A percentile compares a stretch with the other conserved stretches of the same genome.
These are phyloP conservation scores for Beauveria pseudobassiana DNA, from an alignment of 2,329 filamentous ascomycete genomes.

Conservation along the genomic window DNA sequence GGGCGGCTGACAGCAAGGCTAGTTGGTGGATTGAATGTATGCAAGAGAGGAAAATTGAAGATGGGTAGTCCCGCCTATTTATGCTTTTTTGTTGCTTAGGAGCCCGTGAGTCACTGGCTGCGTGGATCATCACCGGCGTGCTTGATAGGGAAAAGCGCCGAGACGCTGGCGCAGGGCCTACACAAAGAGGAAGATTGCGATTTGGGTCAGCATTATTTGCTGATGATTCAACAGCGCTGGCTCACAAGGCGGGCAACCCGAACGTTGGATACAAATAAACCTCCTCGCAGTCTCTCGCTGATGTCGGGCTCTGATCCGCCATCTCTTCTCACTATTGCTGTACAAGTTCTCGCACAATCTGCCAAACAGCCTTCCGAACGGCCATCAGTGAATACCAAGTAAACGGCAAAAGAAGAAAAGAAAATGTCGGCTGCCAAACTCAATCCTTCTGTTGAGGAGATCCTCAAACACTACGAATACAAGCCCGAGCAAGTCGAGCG, in stretches of 20 bases:
- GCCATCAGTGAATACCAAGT: not conserved
- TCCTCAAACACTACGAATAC: slow-evolving; percentile 4
- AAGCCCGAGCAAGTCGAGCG: slow-evolving; percentile 9
- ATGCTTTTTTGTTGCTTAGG: slow-evolving; percentile 4
- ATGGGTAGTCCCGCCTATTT: slow-evolving; percentile 11
- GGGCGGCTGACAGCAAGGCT: not conserved
- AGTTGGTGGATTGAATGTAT: not conserved
- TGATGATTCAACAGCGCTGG: not conserved
- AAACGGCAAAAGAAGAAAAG: not conserved
- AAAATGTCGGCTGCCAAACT: not conserved
- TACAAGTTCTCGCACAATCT: too few relatives aligned
- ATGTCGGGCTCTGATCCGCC: not conserved
- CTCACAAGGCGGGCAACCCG: not conserved
- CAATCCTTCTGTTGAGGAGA: not conserved
- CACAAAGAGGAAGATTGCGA: not conserved
- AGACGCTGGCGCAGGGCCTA: not conserved
- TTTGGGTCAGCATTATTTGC: not conserved
- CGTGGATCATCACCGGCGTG: slow-evolving; percentile 7
- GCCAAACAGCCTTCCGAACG: too few relatives aligned
- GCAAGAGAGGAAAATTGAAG: not conserved
- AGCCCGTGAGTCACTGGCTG: slow-evolving; percentile 6
- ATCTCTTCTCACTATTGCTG: too few relatives aligned
- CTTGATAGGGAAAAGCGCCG: not conserved
- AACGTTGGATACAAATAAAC: not conserved
- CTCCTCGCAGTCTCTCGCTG: not conserved